Evolutionary conservation across 2,329 filamentous ascomycete species (phyloP).

Genomic region (Colletotrichum destructivum): DNA sequence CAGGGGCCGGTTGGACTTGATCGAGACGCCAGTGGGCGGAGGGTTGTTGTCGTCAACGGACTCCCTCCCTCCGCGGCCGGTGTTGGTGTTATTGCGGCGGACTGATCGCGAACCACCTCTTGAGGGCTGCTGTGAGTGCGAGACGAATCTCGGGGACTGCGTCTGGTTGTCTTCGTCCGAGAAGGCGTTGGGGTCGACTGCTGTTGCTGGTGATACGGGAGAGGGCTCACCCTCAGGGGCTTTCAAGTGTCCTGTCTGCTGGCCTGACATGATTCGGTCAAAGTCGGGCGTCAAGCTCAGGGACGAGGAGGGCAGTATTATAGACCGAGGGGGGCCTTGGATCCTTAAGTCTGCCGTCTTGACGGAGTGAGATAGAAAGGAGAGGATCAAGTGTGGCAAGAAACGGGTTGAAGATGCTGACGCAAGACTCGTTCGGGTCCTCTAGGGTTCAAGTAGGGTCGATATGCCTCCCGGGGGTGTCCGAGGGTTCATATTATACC

Average conservation of each 20-base stretch:
- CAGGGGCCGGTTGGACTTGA: constrained; percentile 31
- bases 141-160: not conserved
- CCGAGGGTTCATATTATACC: constrained; percentile 35
- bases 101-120: constrained; percentile 33
- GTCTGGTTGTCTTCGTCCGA: constrained; percentile 34
- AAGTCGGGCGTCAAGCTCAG: constrained; percentile 18
- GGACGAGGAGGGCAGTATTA: constrained; percentile 24
- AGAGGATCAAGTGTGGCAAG: too few species aligned
- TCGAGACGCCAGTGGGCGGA: constrained; percentile 15
- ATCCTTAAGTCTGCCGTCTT: constrained; percentile 21
- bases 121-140: constrained; percentile 25
- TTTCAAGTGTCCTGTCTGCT: constrained; percentile 36
- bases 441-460: constrained; percentile 18
- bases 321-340: constrained; percentile 18
- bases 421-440: constrained; percentile 9
- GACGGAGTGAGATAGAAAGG: not conserved
- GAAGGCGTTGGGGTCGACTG: constrained; percentile 37
- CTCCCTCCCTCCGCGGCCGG: constrained; percentile 1
- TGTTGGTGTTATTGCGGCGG: constrained; percentile 9
- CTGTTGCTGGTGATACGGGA: constrained; percentile 41
- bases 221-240: constrained; percentile 36
- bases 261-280: constrained; percentile 40
- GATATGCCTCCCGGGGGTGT: constrained; percentile 17
- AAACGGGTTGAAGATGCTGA: not conserved
- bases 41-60: constrained; percentile 28